These are phyloP conservation scores for Boechera retrofracta DNA, from an alignment of 345 rosid species.

Conservation along the genomic window DNA sequence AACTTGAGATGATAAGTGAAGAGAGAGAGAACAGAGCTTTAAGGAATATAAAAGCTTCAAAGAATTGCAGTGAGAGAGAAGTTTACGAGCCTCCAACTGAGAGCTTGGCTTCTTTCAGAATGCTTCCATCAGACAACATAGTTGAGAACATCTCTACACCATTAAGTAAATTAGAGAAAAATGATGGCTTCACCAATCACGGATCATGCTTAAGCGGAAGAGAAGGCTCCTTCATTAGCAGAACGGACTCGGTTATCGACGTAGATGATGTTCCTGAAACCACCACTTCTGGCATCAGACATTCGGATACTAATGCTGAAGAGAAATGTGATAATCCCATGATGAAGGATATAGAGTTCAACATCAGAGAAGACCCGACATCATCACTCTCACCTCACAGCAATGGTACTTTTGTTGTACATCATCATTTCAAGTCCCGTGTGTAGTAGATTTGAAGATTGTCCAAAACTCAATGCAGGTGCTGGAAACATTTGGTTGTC, in stretches of 20 bases:
- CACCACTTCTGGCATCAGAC: slow-evolving; percentile 27
- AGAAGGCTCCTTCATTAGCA: slow-evolving; percentile 1
- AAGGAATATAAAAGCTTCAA: slow-evolving; percentile 64
- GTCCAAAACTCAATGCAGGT: slow-evolving; percentile 34
- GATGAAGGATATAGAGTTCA: slow-evolving; percentile 51
- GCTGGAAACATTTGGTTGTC: slow-evolving; percentile 69
- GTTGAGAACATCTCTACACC: slow-evolving; percentile 36
- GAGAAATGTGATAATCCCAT: slow-evolving; percentile 41
- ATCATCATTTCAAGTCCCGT: slow-evolving; percentile 11
- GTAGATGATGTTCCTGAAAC: slow-evolving; percentile 37
- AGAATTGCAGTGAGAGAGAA: slow-evolving; percentile 38
- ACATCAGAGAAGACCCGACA: slow-evolving; percentile 58
- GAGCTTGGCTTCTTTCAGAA: slow-evolving; percentile 40
- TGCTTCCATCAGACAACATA: slow-evolving; percentile 34
- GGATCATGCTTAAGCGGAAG: slow-evolving; percentile 27
- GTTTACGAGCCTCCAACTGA: slow-evolving; percentile 20
- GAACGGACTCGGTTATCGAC: slow-evolving; percentile 18
- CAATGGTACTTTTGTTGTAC: slow-evolving; percentile 55
- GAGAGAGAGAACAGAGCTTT: slow-evolving; percentile 66
- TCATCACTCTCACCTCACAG: slow-evolving; percentile 43
- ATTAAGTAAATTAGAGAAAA: slow-evolving; percentile 42
- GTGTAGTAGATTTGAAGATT: slow-evolving; percentile 15
- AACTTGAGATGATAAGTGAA: slow-evolving; percentile 66
- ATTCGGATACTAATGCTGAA: slow-evolving; percentile 29
- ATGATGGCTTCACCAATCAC: slow-evolving; percentile 39